Evolutionary conservation across 371 early-diverging fungal species (phyloP).

Genomic region (Mortierella sp.): DNA sequence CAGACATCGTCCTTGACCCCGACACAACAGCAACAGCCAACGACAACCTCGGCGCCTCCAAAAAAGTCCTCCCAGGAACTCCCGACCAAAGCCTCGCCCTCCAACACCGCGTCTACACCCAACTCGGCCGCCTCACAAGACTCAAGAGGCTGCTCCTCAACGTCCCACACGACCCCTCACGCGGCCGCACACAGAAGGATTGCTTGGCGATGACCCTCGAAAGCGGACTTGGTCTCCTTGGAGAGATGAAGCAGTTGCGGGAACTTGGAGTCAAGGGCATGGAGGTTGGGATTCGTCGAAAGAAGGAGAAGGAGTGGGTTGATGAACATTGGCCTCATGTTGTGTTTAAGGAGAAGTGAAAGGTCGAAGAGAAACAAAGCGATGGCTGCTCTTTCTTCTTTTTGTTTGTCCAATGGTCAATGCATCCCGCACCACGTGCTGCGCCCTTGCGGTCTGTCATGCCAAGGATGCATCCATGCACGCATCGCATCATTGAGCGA

Average conservation of each 20-base stretch:
- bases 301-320: background rate
- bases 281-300: background rate
- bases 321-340: background rate
- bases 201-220: background rate
- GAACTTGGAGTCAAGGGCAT: background rate
- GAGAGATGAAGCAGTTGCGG: background rate
- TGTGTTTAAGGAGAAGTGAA: no score
- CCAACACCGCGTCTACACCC: background rate
- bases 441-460: no score
- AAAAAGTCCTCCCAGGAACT: background rate
- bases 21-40: no score
- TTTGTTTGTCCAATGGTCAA: no score
- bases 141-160: background rate
- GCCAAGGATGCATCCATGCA: no score
- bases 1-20: background rate
- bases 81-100: background rate
- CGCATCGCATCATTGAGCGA: no score
- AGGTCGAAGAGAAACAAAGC: no score
- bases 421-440: no score
- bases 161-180: background rate
- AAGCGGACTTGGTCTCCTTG: background rate
- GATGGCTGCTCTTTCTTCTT: no score
- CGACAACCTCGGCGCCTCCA: background rate
- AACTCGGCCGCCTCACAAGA: background rate
- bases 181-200: background rate